Conservation (phyloP, 2,329 filamentous ascomycete species). For the Lasiodiplodia theobromae region DNA sequence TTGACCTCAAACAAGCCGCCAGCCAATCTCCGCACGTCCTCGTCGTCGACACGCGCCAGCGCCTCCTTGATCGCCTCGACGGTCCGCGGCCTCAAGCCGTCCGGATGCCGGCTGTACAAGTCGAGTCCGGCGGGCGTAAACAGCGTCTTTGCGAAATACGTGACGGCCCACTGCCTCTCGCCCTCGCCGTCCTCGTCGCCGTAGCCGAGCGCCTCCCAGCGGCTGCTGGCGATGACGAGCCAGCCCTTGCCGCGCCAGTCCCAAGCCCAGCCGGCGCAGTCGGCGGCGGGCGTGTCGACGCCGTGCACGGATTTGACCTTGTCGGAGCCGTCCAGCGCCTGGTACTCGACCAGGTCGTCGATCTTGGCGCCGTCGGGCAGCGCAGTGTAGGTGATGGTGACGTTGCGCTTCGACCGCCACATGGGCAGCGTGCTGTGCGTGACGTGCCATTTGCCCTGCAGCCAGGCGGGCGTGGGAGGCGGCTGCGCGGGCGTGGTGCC, state of each 20-base stretch:
- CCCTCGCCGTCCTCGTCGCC: constrained; percentile 51
- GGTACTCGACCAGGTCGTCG: constrained; percentile 77
- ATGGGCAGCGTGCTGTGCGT: constrained; percentile 59
- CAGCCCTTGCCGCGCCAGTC: constrained; percentile 80
- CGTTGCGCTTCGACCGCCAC: constrained; percentile 82
- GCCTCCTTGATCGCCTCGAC: constrained; percentile 63
- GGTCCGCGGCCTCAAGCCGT: constrained; percentile 66
- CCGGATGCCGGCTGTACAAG: constrained; percentile 71
- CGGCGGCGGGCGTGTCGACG: constrained; percentile 32
- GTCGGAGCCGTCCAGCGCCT: constrained; percentile 72
- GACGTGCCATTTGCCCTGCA: constrained; percentile 46
- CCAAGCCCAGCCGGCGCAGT: constrained; percentile 57
- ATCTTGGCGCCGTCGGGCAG: constrained; percentile 55
- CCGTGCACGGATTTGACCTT: constrained; percentile 44
- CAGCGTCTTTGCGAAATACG: constrained; percentile 82
- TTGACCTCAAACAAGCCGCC: constrained; percentile 56
- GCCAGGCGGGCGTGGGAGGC: constrained; percentile 47
- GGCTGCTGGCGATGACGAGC: constrained; percentile 73
- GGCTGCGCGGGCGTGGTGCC: constrained; percentile 3
- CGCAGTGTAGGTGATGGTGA: constrained; percentile 76
- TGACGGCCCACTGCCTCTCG: constrained; percentile 71
- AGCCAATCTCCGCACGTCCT: constrained; percentile 62
- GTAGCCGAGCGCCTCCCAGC: constrained; percentile 85
- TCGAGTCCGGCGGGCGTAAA: constrained; percentile 86
- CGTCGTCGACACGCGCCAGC: constrained; percentile 59